Evolutionary conservation across 257 asterid species (phyloP).

Genomic region (Plectranthus barbatus): DNA sequence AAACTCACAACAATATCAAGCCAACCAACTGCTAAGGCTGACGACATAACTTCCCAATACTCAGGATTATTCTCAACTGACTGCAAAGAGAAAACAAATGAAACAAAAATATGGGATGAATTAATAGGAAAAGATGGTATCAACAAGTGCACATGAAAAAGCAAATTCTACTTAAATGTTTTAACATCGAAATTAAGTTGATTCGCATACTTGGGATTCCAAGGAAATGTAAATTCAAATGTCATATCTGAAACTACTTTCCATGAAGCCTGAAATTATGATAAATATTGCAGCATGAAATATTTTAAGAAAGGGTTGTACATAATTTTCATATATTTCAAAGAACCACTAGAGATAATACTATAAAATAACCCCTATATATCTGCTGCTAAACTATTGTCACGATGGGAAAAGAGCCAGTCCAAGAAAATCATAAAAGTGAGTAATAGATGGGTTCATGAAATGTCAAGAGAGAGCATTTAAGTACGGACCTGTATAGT

Average conservation of each 20-base stretch:
- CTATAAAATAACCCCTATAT: not conserved
- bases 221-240: not conserved
- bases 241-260: conserved; percentile 5
- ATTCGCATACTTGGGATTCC: not conserved
- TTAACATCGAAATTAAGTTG: not conserved
- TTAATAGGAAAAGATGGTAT: not conserved
- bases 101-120: not conserved
- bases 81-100: conserved; percentile 27
- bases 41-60: conserved; percentile 84
- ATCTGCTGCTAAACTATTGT: not conserved
- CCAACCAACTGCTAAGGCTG: conserved; percentile 96
- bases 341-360: not conserved
- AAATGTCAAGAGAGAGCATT: not conserved
- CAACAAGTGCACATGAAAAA: not conserved
- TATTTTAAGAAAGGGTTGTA: too few relatives aligned
- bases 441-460: not conserved
- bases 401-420: not conserved
- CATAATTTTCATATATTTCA: too few relatives aligned
- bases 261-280: not conserved
- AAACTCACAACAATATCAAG: conserved; percentile 71
- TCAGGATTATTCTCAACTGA: conserved; percentile 77
- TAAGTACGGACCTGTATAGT: conserved; percentile 44
- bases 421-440: not conserved
- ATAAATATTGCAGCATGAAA: not conserved
- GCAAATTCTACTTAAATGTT: not conserved